Evolutionary conservation across 2,329 filamentous ascomycete species (phyloP).

Genomic region (Aspergillus fijiensis): DNA sequence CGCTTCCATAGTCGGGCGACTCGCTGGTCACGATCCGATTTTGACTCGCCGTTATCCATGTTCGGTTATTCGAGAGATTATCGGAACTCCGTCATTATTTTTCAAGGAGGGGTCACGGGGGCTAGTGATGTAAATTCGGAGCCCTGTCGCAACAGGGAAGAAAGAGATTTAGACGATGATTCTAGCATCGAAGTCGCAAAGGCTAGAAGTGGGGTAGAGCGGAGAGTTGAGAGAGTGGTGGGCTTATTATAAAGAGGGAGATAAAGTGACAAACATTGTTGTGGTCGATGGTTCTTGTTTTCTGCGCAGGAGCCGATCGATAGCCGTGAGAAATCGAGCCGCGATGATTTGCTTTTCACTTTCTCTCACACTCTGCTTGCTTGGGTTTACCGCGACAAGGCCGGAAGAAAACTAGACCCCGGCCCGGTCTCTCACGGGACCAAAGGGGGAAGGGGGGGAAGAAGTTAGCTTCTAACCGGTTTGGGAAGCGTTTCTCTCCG

Average conservation of each 20-base stretch:
- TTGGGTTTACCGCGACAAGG: not conserved
- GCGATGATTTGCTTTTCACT: conserved; percentile 37
- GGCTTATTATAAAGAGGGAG: conserved; percentile 15
- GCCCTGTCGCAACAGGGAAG: conserved; percentile 23
- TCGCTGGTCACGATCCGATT: conserved; percentile 75
- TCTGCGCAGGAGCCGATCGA: conserved; percentile 12
- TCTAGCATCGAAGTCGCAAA: conserved; percentile 26
- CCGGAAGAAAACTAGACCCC: conserved; percentile 23
- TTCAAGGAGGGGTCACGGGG: conserved; percentile 21
- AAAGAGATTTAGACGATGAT: conserved; percentile 16
- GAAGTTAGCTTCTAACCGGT: not conserved
- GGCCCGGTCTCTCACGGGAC: conserved; percentile 28
- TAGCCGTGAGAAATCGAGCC: conserved; percentile 35
- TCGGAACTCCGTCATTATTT: conserved; percentile 48
- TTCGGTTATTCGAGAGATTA: conserved; percentile 43
- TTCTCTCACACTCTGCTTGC: conserved; percentile 21
- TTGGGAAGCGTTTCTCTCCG: not conserved
- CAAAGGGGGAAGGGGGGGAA: conserved; percentile 17
- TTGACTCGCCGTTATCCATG: conserved; percentile 69
- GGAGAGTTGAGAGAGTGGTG: conserved; percentile 1
- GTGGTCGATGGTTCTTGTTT: not conserved
- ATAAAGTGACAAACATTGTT: conserved; percentile 12
- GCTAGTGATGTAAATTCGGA: conserved; percentile 17
- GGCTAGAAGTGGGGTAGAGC: not conserved
- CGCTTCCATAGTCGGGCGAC: conserved; percentile 81